phyloP scores from a whole-genome alignment of 2,329 filamentous ascomycete genomes.

The Penicillium hesseltinei region DNA sequence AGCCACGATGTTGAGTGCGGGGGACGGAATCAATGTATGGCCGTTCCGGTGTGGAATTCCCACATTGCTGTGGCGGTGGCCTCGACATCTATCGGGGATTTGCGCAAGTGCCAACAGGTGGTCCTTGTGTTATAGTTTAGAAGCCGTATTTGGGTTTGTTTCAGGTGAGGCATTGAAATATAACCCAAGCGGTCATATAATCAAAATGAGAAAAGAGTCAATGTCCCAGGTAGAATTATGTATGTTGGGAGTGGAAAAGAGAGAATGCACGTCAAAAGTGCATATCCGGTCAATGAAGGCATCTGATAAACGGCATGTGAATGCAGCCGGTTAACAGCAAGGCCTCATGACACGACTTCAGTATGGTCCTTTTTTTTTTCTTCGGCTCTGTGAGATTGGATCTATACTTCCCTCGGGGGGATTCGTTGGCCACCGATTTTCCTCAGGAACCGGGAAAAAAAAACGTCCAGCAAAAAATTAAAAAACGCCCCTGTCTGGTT shows the following conservation, averaged over 20 bases:
- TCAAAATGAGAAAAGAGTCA: background rate
- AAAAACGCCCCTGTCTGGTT: background rate
- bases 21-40: constrained; percentile 20
- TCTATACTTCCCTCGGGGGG: constrained; percentile 6
- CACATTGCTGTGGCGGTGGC: constrained; percentile 31
- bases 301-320: constrained; percentile 20
- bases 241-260: constrained; percentile 3
- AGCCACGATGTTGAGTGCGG: constrained; percentile 11
- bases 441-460: constrained; percentile 1
- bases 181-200: background rate
- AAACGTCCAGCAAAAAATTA: background rate
- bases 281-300: constrained; percentile 19
- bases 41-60: constrained; percentile 24
- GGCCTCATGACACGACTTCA: background rate
- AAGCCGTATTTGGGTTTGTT: constrained; percentile 10
- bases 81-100: constrained; percentile 32
- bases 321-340: constrained; percentile 13
- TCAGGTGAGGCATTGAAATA: constrained; percentile 5
- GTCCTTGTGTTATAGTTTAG: constrained; percentile 15
- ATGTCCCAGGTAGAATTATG: background rate
- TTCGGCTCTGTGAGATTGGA: background rate
- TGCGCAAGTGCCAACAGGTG: constrained; percentile 9
- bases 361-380: background rate
- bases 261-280: constrained; percentile 5
- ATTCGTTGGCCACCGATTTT: constrained; percentile 7